Percentiles rank a stretch among this genome's conserved stretches.
phyloP scores from a whole-genome alignment of 2,329 filamentous ascomycete species.

The Sporothrix protearum region DNA sequence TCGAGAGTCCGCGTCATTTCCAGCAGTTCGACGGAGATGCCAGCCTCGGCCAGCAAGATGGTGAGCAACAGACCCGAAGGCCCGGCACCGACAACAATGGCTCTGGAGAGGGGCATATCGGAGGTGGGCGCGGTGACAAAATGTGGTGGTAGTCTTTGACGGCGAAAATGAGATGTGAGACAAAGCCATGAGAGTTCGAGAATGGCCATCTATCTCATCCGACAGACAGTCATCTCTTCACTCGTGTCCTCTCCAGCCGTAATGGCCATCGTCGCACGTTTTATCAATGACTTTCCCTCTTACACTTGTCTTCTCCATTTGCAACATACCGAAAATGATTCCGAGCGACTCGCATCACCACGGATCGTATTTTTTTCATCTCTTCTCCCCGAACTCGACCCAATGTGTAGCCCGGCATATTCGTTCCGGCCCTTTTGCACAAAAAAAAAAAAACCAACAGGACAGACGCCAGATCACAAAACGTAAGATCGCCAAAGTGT shows the following conservation, averaged over 20 bases:
- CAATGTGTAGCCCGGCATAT: not conserved
- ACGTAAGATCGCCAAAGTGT: not conserved
- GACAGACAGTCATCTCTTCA: not conserved
- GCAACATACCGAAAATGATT: not conserved
- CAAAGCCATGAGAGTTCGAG: no score
- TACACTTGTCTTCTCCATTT: not conserved
- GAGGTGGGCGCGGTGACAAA: not conserved
- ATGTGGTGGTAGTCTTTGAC: not conserved
- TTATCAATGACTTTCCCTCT: not conserved
- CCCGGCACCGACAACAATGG: constrained; percentile 32
- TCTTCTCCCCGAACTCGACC: not conserved
- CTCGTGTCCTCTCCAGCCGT: no score
- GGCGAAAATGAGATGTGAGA: no score
- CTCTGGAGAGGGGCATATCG: constrained; percentile 15
- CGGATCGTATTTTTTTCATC: not conserved
- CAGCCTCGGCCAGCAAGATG: constrained; percentile 50
- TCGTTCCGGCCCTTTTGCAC: not conserved
- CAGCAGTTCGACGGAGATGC: constrained; percentile 36
- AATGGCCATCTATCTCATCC: not conserved
- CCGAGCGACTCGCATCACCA: not conserved
- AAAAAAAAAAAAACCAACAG: not conserved
- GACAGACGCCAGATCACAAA: not conserved
- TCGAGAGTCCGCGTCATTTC: constrained; percentile 33
- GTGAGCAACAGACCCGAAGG: constrained; percentile 46
- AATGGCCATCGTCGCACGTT: not conserved